phyloP scores from a whole-genome alignment of 495 filamentous ascomycete species.

The Tuber indicum region DNA sequence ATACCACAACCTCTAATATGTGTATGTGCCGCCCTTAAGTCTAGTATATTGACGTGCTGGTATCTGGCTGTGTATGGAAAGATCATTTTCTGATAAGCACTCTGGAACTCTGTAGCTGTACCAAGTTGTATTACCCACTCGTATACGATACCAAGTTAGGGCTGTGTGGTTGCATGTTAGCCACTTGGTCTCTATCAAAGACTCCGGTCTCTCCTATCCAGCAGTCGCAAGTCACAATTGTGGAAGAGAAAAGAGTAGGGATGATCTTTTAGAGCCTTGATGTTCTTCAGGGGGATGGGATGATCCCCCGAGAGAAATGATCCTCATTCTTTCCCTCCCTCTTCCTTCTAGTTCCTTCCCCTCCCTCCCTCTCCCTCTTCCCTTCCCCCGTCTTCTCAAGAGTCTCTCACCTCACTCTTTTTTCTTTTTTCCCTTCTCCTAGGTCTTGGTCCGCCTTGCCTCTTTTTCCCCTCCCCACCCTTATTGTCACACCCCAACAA shows the following conservation, averaged over 20 bases:
- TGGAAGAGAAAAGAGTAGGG: neutral
- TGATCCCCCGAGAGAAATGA: neutral
- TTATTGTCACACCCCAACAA: slow-evolving; percentile 10
- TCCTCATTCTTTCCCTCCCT: neutral
- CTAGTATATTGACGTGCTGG: neutral
- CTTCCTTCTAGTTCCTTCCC: neutral
- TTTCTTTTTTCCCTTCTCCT: neutral
- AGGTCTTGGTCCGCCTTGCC: neutral
- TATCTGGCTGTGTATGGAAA: neutral
- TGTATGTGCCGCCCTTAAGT: neutral
- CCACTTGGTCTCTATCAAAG: neutral
- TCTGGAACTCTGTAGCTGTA: neutral
- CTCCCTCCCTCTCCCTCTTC: neutral
- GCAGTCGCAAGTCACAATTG: neutral
- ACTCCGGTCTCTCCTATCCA: neutral
- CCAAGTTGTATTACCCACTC: neutral
- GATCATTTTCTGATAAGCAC: neutral
- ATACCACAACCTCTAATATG: neutral
- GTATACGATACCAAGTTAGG: neutral
- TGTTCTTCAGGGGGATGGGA: neutral
- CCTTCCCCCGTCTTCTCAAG: neutral
- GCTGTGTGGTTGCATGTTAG: neutral
- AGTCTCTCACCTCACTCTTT: neutral
- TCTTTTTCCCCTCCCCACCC: neutral
- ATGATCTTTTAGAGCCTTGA: neutral